Percentiles rank a stretch among this genome's conserved stretches.
Conservation (phyloP, 2,329 filamentous ascomycete genomes). For the Aspergillus sp. region DNA sequence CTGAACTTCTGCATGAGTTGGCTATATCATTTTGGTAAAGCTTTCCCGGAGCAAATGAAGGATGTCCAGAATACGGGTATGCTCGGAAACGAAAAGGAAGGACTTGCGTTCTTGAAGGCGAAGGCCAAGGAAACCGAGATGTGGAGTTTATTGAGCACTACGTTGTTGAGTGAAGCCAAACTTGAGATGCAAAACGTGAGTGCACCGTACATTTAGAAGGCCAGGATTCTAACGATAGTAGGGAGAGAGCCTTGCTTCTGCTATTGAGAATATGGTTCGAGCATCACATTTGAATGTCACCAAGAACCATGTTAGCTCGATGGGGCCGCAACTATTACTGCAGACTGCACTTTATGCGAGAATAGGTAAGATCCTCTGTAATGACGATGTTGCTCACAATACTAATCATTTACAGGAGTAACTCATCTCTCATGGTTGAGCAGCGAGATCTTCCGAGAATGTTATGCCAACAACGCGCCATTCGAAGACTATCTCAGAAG, state of each 20-base stretch:
- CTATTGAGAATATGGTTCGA: constrained; percentile 73
- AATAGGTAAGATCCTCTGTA: constrained; percentile 47
- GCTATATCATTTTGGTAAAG: constrained; percentile 89
- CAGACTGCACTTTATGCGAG: constrained; percentile 68
- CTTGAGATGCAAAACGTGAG: constrained; percentile 67
- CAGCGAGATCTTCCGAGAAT: constrained; percentile 67
- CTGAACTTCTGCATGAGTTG: constrained; percentile 94
- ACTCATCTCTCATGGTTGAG: constrained; percentile 50
- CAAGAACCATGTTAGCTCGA: constrained; percentile 64
- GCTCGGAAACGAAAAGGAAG: constrained; percentile 72
- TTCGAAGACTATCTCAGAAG: constrained; percentile 76
- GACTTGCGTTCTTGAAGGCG: constrained; percentile 71
- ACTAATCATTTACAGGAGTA: constrained; percentile 39
- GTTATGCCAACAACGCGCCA: constrained; percentile 57
- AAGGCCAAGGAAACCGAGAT: constrained; percentile 82
- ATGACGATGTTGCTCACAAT: neutral
- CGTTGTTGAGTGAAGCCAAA: constrained; percentile 79
- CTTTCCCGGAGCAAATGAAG: constrained; percentile 68
- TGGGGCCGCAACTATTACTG: constrained; percentile 67
- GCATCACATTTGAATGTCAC: constrained; percentile 76
- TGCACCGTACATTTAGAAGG: neutral
- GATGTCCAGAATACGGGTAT: constrained; percentile 65
- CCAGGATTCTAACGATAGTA: constrained; percentile 22
- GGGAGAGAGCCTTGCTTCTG: constrained; percentile 53
- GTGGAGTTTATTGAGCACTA: constrained; percentile 77